Evolutionary conservation across 1,139 yeast genomes (phyloP).

Genomic region (Yamadazyma triangularis): DNA sequence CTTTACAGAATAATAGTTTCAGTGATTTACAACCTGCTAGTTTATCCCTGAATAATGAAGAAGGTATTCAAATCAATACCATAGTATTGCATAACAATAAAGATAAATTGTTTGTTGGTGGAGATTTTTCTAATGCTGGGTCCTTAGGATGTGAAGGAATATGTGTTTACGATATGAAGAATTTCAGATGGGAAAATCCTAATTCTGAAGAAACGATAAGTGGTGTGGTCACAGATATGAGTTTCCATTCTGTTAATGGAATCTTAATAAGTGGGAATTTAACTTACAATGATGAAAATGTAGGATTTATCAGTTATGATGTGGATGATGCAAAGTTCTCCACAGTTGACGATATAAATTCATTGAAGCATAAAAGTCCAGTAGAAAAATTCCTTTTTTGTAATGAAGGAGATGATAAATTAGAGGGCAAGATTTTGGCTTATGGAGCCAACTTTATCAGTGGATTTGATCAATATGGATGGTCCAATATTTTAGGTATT

Average conservation of each 20-base stretch:
- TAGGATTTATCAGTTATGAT: conserved; percentile 49
- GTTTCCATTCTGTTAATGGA: conserved; percentile 45
- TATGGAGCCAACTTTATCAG: conserved; percentile 48
- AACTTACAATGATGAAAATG: conserved; percentile 26
- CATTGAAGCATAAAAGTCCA: conserved; percentile 29
- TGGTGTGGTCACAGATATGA: conserved; percentile 55
- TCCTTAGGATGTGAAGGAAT: conserved; percentile 56
- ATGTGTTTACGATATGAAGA: conserved; percentile 61
- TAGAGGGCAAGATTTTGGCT: conserved; percentile 50
- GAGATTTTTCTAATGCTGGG: conserved; percentile 63
- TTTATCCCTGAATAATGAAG: conserved; percentile 23
- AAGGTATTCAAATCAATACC: conserved; percentile 42
- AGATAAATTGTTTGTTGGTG: conserved; percentile 65
- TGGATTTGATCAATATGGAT: conserved; percentile 46
- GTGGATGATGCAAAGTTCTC: conserved; percentile 32
- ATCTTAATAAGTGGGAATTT: conserved; percentile 65
- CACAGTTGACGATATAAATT: conserved; percentile 16
- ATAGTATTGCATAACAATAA: conserved; percentile 50
- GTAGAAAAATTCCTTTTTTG: conserved; percentile 48
- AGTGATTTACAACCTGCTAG: conserved; percentile 46
- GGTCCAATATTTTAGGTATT: conserved; percentile 38
- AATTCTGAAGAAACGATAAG: conserved; percentile 25
- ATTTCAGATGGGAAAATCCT: conserved; percentile 53
- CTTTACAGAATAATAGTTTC: conserved; percentile 36
- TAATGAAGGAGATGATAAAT: conserved; percentile 32